Conservation (phyloP, 495 filamentous ascomycete species). For the Hypoxylon perforatum region DNA sequence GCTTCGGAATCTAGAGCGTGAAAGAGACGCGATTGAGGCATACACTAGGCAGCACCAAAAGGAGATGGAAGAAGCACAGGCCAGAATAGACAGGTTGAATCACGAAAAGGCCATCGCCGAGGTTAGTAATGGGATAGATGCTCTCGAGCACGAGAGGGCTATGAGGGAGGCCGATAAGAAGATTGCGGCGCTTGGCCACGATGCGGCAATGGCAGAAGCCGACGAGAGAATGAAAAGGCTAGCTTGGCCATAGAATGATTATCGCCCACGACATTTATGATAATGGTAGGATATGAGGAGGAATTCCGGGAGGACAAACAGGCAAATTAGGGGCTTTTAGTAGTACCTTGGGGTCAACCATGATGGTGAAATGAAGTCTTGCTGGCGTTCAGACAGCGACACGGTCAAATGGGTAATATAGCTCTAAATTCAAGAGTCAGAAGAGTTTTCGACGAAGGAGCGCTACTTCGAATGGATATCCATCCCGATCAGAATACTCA, state of each 20-base stretch:
- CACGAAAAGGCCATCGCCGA: not conserved
- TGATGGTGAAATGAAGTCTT: not conserved
- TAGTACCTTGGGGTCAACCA: not conserved
- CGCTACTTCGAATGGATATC: not conserved
- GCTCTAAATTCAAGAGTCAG: not conserved
- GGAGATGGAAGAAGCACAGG: not conserved
- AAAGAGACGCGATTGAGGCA: not conserved
- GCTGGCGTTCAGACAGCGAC: no score
- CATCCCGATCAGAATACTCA: no score
- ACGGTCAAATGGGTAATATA: no score
- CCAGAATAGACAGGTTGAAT: not conserved
- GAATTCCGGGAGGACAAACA: no score
- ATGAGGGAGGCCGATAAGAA: constrained; percentile 6
- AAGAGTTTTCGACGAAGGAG: not conserved
- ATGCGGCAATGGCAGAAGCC: not conserved
- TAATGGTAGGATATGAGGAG: no score
- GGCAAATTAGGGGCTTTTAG: no score
- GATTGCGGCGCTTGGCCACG: not conserved
- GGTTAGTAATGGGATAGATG: not conserved
- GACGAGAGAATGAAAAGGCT: not conserved
- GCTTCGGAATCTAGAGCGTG: not conserved
- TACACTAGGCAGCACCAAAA: not conserved
- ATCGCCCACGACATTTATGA: not conserved
- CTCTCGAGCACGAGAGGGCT: not conserved
- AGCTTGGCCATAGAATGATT: not conserved